Conservation (phyloP, 164 flowering plant species). For the Euptelea pleiosperma region DNA sequence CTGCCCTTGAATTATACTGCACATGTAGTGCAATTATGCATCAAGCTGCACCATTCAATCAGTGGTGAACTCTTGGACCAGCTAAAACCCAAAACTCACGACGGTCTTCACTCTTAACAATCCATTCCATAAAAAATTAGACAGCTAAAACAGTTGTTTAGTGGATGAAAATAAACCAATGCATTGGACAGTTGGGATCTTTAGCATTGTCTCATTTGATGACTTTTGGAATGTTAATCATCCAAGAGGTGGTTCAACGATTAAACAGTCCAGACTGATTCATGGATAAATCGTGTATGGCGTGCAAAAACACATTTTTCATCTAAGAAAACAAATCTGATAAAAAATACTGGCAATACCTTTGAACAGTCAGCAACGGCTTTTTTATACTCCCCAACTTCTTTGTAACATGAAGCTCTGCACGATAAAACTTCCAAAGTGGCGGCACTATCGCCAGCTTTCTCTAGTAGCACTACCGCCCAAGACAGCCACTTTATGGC, state of each 20-base stretch:
- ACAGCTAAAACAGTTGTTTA: too few relatives aligned
- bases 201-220: too few relatives aligned
- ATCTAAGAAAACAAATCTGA: background rate
- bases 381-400: constrained; percentile 97
- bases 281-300: background rate
- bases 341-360: constrained; percentile 37
- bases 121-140: too few relatives aligned
- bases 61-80: background rate
- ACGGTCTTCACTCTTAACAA: too few relatives aligned
- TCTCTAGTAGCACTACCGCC: constrained; percentile 79
- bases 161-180: too few relatives aligned
- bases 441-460: constrained; percentile 51
- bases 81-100: background rate
- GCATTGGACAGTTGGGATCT: too few relatives aligned
- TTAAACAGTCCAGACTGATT: background rate
- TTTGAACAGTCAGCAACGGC: constrained; percentile 95
- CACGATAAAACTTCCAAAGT: constrained; percentile 59
- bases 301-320: background rate
- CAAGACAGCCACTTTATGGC: constrained; percentile 98
- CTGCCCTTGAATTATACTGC: background rate
- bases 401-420: constrained; percentile 96
- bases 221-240: too few relatives aligned
- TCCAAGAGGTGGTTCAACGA: background rate
- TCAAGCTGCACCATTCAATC: background rate
- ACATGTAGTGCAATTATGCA: background rate